Evolutionary conservation across 352 stramenopile genomes (phyloP).

Genomic region (Thraustotheca clavata): DNA sequence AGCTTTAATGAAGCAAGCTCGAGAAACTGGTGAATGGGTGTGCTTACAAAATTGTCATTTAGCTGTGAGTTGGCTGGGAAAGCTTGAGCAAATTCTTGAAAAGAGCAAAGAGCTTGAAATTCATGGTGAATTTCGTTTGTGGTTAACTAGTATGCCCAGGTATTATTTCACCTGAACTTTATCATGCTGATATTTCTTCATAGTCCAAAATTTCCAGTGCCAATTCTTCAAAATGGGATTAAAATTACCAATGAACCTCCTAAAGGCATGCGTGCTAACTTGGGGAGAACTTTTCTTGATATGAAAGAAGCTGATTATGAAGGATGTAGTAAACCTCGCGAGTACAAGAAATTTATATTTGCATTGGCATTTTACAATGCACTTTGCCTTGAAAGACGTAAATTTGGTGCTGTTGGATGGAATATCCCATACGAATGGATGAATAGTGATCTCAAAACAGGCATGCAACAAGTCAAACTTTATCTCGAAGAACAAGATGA

Average conservation of each 20-base stretch:
- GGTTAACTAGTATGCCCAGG: slow-evolving; percentile 90
- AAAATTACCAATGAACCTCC: slow-evolving; percentile 95
- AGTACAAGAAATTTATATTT: slow-evolving; percentile 90
- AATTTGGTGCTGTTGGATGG: slow-evolving; percentile 93
- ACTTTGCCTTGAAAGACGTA: slow-evolving; percentile 89
- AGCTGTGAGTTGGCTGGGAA: slow-evolving; percentile 83
- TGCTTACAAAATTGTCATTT: slow-evolving; percentile 94
- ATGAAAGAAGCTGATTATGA: slow-evolving; percentile 89
- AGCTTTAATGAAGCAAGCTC: slow-evolving; percentile 84
- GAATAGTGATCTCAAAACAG: slow-evolving; percentile 93
- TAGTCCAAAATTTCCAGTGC: slow-evolving; percentile 83
- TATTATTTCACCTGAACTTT: not conserved
- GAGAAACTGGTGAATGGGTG: slow-evolving; percentile 88
- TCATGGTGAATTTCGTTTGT: slow-evolving; percentile 87
- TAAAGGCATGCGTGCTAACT: slow-evolving; percentile 86
- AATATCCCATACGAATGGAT: slow-evolving; percentile 96
- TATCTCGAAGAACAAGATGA: slow-evolving; percentile 91
- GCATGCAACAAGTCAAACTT: slow-evolving; percentile 86
- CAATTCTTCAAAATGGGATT: slow-evolving; percentile 92
- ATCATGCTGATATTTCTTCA: not conserved
- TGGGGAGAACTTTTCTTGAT: slow-evolving; percentile 88
- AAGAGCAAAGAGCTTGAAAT: slow-evolving; percentile 50
- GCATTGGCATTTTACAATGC: slow-evolving; percentile 93
- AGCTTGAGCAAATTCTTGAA: slow-evolving; percentile 86
- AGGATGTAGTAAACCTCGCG: slow-evolving; percentile 68